Percentiles rank a stretch among this genome's conserved stretches.
phyloP scores from a whole-genome alignment of 129 eudicot genomes.

The Mikania micrantha region DNA sequence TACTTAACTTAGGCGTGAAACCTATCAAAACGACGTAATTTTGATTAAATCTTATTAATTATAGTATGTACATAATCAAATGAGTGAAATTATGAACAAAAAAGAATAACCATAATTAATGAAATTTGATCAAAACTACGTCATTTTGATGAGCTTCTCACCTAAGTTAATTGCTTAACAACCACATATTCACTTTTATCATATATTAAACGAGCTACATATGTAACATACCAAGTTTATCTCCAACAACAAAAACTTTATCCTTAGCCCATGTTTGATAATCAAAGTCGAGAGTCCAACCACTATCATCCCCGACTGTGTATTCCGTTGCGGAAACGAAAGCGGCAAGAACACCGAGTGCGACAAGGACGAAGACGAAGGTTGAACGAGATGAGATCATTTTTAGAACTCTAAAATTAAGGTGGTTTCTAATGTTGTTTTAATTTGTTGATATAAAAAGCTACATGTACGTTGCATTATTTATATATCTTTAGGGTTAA shows the following conservation, averaged over 20 bases:
- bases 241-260: constrained; percentile 32
- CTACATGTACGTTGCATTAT: not conserved
- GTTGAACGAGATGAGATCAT: constrained; percentile 14
- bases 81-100: too few species aligned
- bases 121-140: too few species aligned
- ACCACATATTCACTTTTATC: too few species aligned
- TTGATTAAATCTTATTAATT: too few species aligned
- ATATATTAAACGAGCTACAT: not conserved
- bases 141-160: too few species aligned
- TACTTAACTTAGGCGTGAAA: too few species aligned
- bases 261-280: constrained; percentile 37
- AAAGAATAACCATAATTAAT: too few species aligned
- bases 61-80: too few species aligned
- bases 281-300: constrained; percentile 29
- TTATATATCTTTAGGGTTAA: constrained; percentile 4
- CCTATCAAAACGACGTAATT: too few species aligned
- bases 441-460: not conserved
- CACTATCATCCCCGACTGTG: constrained; percentile 28
- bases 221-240: constrained; percentile 16
- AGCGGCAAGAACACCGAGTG: constrained; percentile 16
- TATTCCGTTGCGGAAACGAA: constrained; percentile 27
- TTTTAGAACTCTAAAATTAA: not conserved
- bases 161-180: too few species aligned
- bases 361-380: not conserved
- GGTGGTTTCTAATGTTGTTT: not conserved